These are phyloP conservation scores for Acanthamoeba castellanii DNA, from an alignment of 208 protist species.

Conservation along the genomic window DNA sequence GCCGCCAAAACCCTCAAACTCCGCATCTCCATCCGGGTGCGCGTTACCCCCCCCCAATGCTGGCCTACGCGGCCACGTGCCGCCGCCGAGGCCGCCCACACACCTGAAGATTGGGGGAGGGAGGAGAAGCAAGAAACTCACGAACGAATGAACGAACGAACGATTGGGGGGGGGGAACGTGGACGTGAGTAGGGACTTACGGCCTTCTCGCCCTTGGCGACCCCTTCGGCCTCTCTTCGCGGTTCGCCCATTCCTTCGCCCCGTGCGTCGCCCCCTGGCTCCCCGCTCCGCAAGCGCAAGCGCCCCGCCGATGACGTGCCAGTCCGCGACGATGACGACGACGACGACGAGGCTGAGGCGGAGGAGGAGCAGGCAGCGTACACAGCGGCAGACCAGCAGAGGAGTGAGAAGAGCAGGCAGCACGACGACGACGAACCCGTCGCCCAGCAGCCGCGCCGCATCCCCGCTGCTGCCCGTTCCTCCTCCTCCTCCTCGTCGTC, in stretches of 20 bases:
- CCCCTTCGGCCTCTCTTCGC: background rate
- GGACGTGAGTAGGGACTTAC: background rate
- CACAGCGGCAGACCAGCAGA: background rate
- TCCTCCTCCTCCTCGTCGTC: too few species aligned
- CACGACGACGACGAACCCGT: background rate
- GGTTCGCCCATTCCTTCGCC: conserved; percentile 29
- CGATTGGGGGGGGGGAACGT: too few species aligned
- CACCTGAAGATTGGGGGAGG: background rate
- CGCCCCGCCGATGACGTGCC: background rate
- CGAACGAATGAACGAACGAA: too few species aligned
- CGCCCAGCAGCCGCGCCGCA: too few species aligned
- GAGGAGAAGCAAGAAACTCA: too few species aligned
- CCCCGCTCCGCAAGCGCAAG: conserved; percentile 22
- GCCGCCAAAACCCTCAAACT: conserved; percentile 13
- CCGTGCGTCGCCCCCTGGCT: conserved; percentile 22
- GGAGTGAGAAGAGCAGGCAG: background rate
- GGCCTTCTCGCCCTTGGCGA: background rate
- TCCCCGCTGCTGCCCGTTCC: background rate
- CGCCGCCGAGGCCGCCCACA: too few species aligned
- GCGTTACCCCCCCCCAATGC: background rate
- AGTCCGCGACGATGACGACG: background rate
- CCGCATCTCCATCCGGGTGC: background rate
- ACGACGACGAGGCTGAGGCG: background rate
- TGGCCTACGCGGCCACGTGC: too few species aligned
- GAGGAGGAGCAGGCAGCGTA: too few species aligned